phyloP scores from a whole-genome alignment of 768 basidiomycete species.

The Boletus reticulatus region DNA sequence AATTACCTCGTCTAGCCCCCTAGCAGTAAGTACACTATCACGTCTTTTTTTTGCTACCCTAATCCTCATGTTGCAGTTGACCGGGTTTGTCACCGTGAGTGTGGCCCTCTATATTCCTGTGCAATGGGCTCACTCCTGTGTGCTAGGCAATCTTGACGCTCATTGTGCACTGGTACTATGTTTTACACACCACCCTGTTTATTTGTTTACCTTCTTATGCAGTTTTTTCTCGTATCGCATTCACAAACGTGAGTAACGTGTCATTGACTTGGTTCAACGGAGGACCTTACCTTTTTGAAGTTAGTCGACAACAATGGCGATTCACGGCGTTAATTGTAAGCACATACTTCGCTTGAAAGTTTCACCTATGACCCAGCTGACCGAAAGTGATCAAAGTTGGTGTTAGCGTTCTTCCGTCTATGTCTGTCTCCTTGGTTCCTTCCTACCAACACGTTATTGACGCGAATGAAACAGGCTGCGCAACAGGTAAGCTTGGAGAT shows the following conservation, averaged over 20 bases:
- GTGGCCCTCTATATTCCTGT: not conserved
- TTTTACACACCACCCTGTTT: not conserved
- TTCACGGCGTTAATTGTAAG: slow-evolving; percentile 36
- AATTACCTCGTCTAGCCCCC: slow-evolving; percentile 10
- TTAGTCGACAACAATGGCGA: slow-evolving; percentile 29
- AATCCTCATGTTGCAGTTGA: slow-evolving; percentile 17
- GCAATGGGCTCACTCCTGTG: slow-evolving; percentile 6
- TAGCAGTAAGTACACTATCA: slow-evolving; percentile 24
- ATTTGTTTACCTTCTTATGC: not conserved
- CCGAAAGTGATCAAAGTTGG: slow-evolving; percentile 15
- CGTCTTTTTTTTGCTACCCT: not conserved
- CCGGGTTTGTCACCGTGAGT: slow-evolving; percentile 31
- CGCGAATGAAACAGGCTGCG: slow-evolving; percentile 30
- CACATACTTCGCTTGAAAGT: not conserved
- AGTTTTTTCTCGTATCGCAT: slow-evolving; percentile 15
- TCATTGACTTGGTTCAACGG: not conserved
- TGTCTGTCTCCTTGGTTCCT: slow-evolving; percentile 19
- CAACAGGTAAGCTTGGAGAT: slow-evolving; percentile 23
- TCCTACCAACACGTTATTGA: not conserved
- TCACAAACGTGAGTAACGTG: slow-evolving; percentile 6
- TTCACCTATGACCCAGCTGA: not conserved
- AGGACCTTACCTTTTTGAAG: slow-evolving; percentile 8
- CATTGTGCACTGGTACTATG: slow-evolving; percentile 48
- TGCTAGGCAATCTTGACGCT: slow-evolving; percentile 46
- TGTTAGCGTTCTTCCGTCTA: slow-evolving; percentile 30